Conservation (phyloP, 148 eudicot species). For the Limonium bicolor region DNA sequence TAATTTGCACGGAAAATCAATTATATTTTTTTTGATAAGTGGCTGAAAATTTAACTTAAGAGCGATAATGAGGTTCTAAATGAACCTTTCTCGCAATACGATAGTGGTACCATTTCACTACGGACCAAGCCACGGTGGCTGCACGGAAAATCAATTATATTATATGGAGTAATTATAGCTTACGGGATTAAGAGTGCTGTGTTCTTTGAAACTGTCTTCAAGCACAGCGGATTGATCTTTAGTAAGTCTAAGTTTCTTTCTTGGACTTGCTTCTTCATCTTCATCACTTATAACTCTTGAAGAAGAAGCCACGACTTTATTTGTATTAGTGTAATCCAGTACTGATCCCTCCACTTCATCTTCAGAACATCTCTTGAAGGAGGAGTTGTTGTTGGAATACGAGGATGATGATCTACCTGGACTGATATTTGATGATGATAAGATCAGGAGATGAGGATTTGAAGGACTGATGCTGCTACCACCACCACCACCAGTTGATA, state of each 20-base stretch:
- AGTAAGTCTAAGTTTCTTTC: not conserved
- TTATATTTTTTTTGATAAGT: too few species aligned
- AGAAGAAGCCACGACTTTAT: not conserved
- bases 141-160: too few species aligned
- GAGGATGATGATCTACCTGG: not conserved
- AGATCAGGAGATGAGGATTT: too few species aligned
- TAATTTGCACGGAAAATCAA: not conserved
- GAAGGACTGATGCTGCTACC: too few species aligned
- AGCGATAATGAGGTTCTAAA: too few species aligned
- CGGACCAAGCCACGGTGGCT: too few species aligned
- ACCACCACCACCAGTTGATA: too few species aligned
- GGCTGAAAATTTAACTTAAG: too few species aligned
- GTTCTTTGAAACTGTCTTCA: constrained; percentile 27
- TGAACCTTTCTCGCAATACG: too few species aligned
- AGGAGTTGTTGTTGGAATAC: not conserved
- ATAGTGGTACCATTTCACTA: too few species aligned
- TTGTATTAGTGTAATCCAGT: not conserved
- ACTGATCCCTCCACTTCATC: not conserved
- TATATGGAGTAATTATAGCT: not conserved
- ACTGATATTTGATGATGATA: too few species aligned
- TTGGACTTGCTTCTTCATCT: constrained; percentile 2
- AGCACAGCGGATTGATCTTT: constrained; percentile 17
- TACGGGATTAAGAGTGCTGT: constrained; percentile 26
- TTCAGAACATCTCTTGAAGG: not conserved
- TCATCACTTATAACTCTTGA: not conserved